A percentile compares a stretch with the other conserved stretches of the same genome.
phyloP scores from a whole-genome alignment of 1,284 basidiomycete species.

The Moesziomyces sp. region DNA sequence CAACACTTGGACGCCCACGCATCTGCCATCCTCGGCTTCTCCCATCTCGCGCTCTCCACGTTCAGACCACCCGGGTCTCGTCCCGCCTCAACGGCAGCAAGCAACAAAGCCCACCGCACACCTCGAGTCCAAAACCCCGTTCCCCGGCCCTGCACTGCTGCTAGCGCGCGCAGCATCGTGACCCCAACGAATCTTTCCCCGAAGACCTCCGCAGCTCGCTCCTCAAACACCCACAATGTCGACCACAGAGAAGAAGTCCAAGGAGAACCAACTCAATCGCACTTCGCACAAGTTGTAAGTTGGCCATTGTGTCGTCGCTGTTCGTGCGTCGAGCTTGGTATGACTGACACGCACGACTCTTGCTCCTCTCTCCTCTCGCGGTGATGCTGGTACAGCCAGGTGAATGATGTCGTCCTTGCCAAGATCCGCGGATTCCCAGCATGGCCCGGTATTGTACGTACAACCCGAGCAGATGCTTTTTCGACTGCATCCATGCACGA shows the following conservation, averaged over 20 bases:
- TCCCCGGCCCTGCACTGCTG: not conserved
- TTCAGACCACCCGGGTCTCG: not conserved
- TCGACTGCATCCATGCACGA: not conserved
- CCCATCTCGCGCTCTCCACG: not conserved
- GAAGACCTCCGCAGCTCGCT: not conserved
- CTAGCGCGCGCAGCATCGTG: not conserved
- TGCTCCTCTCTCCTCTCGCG: not conserved
- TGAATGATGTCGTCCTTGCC: constrained; percentile 85
- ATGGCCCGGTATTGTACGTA: constrained; percentile 87
- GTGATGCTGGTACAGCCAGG: constrained; percentile 21
- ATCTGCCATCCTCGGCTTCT: not conserved
- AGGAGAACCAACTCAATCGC: constrained; percentile 42
- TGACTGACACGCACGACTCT: constrained; percentile 3
- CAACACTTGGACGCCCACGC: too few species aligned
- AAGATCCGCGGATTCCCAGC: constrained; percentile 93
- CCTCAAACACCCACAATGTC: constrained; percentile 15
- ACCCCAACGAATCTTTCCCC: not conserved
- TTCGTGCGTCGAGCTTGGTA: not conserved
- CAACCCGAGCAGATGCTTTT: not conserved
- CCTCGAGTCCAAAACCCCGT: not conserved
- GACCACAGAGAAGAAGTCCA: constrained; percentile 44
- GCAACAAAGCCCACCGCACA: not conserved
- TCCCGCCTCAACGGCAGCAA: not conserved
- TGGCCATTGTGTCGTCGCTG: not conserved
- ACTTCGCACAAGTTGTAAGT: constrained; percentile 39